phyloP scores from a whole-genome alignment of 2,329 filamentous ascomycete species.

The Geosmithia flava region DNA sequence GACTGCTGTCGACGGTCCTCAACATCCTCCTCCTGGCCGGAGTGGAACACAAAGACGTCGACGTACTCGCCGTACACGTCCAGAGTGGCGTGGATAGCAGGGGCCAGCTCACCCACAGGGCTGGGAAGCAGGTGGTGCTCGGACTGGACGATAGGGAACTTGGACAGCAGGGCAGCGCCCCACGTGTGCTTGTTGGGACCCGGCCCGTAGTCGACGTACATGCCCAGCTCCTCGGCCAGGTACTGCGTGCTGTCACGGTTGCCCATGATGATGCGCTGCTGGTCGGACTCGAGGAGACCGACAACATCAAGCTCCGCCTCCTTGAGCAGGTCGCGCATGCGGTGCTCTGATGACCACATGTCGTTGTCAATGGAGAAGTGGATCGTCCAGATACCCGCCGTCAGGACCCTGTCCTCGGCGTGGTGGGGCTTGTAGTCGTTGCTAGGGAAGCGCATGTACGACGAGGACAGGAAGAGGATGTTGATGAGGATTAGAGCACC shows the following conservation, averaged over 20 bases:
- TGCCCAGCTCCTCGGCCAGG: conserved; percentile 88
- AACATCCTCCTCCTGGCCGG: conserved; percentile 90
- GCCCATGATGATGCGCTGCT: conserved; percentile 98
- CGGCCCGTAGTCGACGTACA: conserved; percentile 97
- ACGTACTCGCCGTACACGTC: conserved; percentile 83
- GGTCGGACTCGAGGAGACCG: conserved; percentile 84
- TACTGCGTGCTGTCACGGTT: conserved; percentile 95
- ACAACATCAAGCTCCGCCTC: conserved; percentile 97
- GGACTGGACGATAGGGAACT: conserved; percentile 95
- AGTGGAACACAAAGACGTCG: conserved; percentile 97
- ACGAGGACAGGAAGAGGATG: conserved; percentile 64
- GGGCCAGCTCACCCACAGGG: conserved; percentile 87
- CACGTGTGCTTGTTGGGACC: conserved; percentile 99
- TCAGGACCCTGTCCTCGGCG: conserved; percentile 72
- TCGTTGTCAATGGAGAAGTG: conserved; percentile 97
- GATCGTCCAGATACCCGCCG: conserved; percentile 96
- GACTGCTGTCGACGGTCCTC: conserved; percentile 83
- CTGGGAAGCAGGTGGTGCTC: conserved; percentile 91
- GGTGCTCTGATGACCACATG: conserved; percentile 95
- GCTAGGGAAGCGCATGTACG: conserved; percentile 82
- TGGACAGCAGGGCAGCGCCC: conserved; percentile 85
- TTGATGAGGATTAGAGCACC: conserved; percentile 61
- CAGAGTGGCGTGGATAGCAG: conserved; percentile 92
- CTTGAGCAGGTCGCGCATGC: conserved; percentile 81
- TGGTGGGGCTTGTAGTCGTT: conserved; percentile 91